These are phyloP conservation scores for Penicillium sp. DNA, from an alignment of 2,329 filamentous ascomycete species.

Conservation along the genomic window DNA sequence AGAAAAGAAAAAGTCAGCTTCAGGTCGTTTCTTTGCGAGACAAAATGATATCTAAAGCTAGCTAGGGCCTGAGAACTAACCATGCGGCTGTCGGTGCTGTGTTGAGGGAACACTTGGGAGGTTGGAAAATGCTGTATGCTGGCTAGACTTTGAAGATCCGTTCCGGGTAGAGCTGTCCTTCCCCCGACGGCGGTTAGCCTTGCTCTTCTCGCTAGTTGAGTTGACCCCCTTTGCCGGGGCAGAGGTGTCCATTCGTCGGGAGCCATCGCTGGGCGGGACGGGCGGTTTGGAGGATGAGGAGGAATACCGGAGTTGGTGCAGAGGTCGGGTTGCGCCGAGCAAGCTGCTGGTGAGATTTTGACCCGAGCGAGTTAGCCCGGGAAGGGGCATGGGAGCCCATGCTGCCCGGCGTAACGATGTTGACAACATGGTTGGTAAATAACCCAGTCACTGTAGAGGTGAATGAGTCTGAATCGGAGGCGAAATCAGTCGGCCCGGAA, in stretches of 20 bases:
- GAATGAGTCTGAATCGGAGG: slow-evolving; percentile 32
- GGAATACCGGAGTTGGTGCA: slow-evolving; percentile 49
- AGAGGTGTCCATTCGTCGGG: slow-evolving; percentile 41
- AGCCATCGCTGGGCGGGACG: slow-evolving; percentile 47
- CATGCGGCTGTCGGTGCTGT: slow-evolving; percentile 49
- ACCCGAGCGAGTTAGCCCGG: slow-evolving; percentile 34
- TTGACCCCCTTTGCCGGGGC: slow-evolving; percentile 40
- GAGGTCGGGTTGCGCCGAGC: slow-evolving; percentile 33
- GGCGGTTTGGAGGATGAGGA: slow-evolving; percentile 50
- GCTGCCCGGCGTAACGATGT: slow-evolving; percentile 47
- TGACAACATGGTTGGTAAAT: slow-evolving; percentile 41
- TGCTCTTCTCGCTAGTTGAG: slow-evolving; percentile 37
- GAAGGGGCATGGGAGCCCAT: slow-evolving; percentile 36
- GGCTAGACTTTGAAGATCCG: slow-evolving; percentile 35
- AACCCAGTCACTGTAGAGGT: slow-evolving; percentile 27
- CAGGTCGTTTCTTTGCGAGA: not conserved
- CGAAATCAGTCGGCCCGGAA: slow-evolving; percentile 37
- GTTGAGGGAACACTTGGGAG: slow-evolving; percentile 51
- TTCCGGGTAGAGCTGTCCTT: slow-evolving; percentile 36
- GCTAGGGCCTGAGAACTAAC: slow-evolving; percentile 28
- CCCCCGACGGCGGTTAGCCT: slow-evolving; percentile 34
- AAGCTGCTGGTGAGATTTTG: slow-evolving; percentile 33
- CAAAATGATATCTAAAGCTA: not conserved
- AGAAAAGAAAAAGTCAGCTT: slow-evolving; percentile 8
- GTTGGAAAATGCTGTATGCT: slow-evolving; percentile 41